Conservation (phyloP, 2,329 filamentous ascomycete species). For the Botrytis fabae region DNA sequence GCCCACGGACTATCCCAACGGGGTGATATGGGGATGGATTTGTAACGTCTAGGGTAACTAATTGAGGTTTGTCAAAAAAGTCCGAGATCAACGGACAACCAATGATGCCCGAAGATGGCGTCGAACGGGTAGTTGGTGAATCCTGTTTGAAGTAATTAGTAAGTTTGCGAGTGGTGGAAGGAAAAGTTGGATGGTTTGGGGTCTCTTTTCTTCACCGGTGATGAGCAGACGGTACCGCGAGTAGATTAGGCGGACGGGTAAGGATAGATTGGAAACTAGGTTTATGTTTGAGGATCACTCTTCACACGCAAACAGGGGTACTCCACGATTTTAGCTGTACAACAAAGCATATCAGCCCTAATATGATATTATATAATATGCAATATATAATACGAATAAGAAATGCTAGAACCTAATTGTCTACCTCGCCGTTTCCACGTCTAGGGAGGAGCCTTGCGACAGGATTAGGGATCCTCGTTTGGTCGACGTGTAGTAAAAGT, state of each 20-base stretch:
- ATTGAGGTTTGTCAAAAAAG: constrained; percentile 28
- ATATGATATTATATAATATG: constrained; percentile 27
- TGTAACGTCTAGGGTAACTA: constrained; percentile 34
- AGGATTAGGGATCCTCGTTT: not conserved
- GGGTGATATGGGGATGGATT: constrained; percentile 19
- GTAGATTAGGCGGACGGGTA: constrained; percentile 2
- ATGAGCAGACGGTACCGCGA: constrained; percentile 10
- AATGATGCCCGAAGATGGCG: constrained; percentile 21
- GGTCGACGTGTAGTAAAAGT: not conserved
- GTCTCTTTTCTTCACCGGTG: not conserved
- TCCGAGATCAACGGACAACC: constrained; percentile 30
- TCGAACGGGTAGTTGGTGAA: not conserved
- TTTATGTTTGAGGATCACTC: constrained; percentile 40
- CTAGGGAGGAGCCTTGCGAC: not conserved
- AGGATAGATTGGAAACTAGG: constrained; percentile 25
- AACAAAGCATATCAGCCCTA: constrained; percentile 39
- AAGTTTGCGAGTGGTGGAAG: not conserved
- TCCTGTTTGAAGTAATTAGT: not conserved
- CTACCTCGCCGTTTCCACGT: not conserved
- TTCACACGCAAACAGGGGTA: constrained; percentile 28
- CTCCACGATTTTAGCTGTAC: constrained; percentile 34
- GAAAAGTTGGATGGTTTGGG: not conserved
- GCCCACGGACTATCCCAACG: constrained; percentile 27
- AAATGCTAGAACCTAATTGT: constrained; percentile 14
- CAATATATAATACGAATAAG: not conserved